A percentile compares a stretch with the other conserved stretches of the same genome.
Conservation (phyloP, 2,329 filamentous ascomycete genomes). For the Aspergillus cejpii region DNA sequence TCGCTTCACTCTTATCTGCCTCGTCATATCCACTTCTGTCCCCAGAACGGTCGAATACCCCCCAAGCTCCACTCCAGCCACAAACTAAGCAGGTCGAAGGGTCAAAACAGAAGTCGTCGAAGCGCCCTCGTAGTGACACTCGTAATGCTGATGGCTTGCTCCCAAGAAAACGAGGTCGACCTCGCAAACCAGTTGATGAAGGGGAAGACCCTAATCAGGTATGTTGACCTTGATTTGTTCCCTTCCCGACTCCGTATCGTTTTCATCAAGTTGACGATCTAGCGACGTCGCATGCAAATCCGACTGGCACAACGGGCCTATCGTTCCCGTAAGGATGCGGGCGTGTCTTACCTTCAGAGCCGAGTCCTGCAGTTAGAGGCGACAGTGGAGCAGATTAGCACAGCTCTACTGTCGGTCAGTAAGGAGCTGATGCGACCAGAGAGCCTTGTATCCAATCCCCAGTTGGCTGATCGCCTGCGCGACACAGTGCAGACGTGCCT, state of each 20-base stretch:
- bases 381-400: conserved; percentile 20
- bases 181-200: conserved; percentile 12
- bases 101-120: background rate
- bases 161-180: conserved; percentile 17
- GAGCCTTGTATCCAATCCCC: conserved; percentile 14
- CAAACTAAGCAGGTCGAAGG: background rate
- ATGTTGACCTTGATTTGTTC: background rate
- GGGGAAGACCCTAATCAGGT: conserved; percentile 19
- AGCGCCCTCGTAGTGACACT: background rate
- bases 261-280: background rate
- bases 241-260: background rate
- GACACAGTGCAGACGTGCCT: conserved; percentile 19
- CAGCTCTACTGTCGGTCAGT: conserved; percentile 19
- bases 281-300: conserved; percentile 24
- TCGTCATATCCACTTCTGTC: conserved; percentile 14
- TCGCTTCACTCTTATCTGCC: conserved; percentile 16
- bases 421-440: conserved; percentile 19
- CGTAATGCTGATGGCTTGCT: background rate
- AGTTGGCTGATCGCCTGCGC: conserved; percentile 11
- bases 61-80: background rate
- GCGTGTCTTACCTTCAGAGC: conserved; percentile 13
- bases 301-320: conserved; percentile 24
- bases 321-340: conserved; percentile 23
- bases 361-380: conserved; percentile 18
- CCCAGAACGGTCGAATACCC: conserved; percentile 5